Conservation (phyloP, 768 basidiomycete genomes). For the Tulasnella sp. region DNA sequence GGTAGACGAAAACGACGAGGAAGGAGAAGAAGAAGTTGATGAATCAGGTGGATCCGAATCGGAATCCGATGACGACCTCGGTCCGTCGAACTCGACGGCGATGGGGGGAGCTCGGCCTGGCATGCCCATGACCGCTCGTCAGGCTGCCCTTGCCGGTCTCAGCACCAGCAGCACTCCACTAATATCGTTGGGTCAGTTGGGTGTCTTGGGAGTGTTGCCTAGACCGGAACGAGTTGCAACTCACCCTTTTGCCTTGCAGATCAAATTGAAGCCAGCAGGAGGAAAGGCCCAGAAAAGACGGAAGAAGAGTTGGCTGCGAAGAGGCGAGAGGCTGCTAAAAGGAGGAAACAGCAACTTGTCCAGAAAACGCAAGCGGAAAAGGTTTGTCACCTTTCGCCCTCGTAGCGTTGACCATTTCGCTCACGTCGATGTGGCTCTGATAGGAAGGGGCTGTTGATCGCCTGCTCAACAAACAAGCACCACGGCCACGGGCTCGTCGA, state of each 20-base stretch:
- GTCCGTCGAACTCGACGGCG: background rate
- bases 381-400: background rate
- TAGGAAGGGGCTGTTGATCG: slow-evolving; percentile 24
- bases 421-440: background rate
- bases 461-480: slow-evolving; percentile 26
- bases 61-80: background rate
- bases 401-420: background rate
- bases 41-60: slow-evolving; percentile 10
- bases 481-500: slow-evolving; percentile 23
- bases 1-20: slow-evolving; percentile 14
- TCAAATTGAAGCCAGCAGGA: slow-evolving; percentile 3
- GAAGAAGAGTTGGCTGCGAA: slow-evolving; percentile 23
- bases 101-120: background rate
- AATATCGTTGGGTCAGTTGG: slow-evolving; percentile 16
- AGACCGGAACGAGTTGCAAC: too few relatives aligned
- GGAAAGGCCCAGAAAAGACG: slow-evolving; percentile 18
- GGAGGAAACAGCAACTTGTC: slow-evolving; percentile 21
- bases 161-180: background rate
- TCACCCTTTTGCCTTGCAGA: slow-evolving; percentile 1
- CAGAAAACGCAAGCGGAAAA: slow-evolving; percentile 23
- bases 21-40: slow-evolving; percentile 2
- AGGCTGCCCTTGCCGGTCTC: slow-evolving; percentile 23
- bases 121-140: slow-evolving; percentile 22
- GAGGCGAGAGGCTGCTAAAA: slow-evolving; percentile 19
- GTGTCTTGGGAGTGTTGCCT: background rate